Base-by-base conservation (phyloP, 805 yeast species). In the Cyberlindnera sargentensis region DNA sequence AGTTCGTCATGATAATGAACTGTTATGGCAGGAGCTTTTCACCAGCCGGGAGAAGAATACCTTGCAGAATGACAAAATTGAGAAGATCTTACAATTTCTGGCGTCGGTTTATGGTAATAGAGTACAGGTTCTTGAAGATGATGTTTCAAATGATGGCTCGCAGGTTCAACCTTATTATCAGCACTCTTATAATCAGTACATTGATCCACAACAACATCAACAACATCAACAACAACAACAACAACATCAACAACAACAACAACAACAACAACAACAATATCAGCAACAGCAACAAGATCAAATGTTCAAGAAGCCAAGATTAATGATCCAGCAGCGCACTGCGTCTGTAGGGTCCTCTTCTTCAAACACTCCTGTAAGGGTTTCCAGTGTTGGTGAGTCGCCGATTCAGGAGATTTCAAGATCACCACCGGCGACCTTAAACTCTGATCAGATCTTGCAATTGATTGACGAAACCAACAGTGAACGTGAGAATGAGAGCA, bases 11-110 rank as follows among this genome's bases (percentile, higher is more conserved):
- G 98, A 93, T 59, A 93, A 91, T 65, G 91, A 87, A 60, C 63
- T 87, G 55, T 65, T 93, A 37, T 93, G 99, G 99, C 82, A 83
- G 47, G 98, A 93, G 59, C 83, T 88, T 56, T 81, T 74, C 59
- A 66, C 80, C 45, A 82, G 91, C 5, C 72, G 97, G 42, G 97
- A 91, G 60, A 76, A 90, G 50, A 86, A 90, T 62, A 78, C 83
- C 54, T 73, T 81, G 31, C 98, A 93, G 60, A 80, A 91, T 34
- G 91, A 85, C 49, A 87, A 96, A 24, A 70, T 93, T 44, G 95
- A 89, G 50, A 84, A 86, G 50, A 91, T 93, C 40, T 65, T 93
- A 55, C 77, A 93, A 53, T 91, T 93, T 52, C 69, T 93, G 55
- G 95, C 96, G 3, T 77, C 90, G 5, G 75, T 91, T 30, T 57